These are phyloP conservation scores for Clitoria ternatea DNA, from an alignment of 306 rosid species.

Conservation along the genomic window DNA sequence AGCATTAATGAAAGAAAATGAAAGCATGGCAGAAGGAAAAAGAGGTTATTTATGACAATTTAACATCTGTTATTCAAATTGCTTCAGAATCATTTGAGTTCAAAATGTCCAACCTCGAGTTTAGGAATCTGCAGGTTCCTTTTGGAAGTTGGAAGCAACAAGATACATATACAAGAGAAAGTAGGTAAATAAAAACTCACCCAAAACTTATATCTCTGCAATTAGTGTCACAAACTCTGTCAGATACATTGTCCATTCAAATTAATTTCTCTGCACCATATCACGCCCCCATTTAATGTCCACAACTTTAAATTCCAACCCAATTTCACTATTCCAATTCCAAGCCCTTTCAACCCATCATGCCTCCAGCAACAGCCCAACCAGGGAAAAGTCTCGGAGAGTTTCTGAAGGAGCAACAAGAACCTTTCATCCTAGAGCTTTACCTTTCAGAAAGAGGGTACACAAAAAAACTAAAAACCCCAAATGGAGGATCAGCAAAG, in stretches of 20 bases:
- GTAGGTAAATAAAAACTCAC: constrained; percentile 24
- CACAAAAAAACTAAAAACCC: constrained; percentile 30
- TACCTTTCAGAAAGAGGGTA: constrained; percentile 64
- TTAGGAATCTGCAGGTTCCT: not conserved
- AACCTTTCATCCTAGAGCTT: constrained; percentile 65
- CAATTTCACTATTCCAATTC: not conserved
- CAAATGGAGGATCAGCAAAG: constrained; percentile 25
- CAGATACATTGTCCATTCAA: constrained; percentile 22
- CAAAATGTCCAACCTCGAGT: not conserved
- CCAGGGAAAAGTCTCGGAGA: constrained; percentile 54
- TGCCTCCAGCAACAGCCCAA: constrained; percentile 52
- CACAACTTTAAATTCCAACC: constrained; percentile 10
- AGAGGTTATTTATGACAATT: not conserved
- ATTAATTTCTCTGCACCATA: constrained; percentile 28
- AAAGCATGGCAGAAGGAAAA: not conserved
- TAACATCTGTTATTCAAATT: not conserved
- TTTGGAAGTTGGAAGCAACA: not conserved
- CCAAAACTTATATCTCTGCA: constrained; percentile 6
- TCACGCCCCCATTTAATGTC: constrained; percentile 30
- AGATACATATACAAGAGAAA: not conserved
- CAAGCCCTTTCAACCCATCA: constrained; percentile 15
- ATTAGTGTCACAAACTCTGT: constrained; percentile 34
- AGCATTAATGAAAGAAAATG: not conserved
- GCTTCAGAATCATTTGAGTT: not conserved
- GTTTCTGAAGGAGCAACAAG: constrained; percentile 70